Base-by-base conservation (phyloP, 2,329 filamentous ascomycete species). In the Nemania sp. region DNA sequence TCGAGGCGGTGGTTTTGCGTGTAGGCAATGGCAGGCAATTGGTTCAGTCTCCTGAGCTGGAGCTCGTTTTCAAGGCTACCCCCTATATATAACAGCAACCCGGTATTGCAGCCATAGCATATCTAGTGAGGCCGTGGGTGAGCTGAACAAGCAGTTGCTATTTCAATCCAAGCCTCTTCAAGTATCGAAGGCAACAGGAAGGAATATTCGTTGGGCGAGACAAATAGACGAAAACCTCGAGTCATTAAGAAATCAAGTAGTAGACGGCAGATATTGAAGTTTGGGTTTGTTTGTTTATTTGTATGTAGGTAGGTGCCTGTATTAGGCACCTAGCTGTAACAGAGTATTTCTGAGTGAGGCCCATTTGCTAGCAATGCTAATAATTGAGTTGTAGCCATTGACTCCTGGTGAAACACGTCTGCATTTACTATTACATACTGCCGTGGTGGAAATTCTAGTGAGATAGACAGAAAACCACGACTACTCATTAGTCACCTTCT, bases 401-500 rank as follows among this genome's bases (percentile, higher is more conserved):
- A 34, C 34, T 21, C 21, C n/a, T 17, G 11, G 25, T 48, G 29
- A 15, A 25, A 17, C 25, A 32, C 15, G 47, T 25, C 20, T 35
- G 50, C 34, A 39, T 47, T 46, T 42, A 18, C 12, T 47, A 18
- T 12, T 50, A 51, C 39, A 54, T 46, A 45, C 35, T n/a, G 35
- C 39, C 35, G 39, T 15, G 39, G 37, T 40, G 42, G 35, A 57
- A 18, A 62, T 37, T 17, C 59, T 59, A 54, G 35, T 4, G 25
- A 29, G 25, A 7, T 3, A 29, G 25, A 29, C 4, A 61, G 34
- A 45, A n/a, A 49, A 32, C 12, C 53, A 62, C 48, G 52, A 59
- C 48, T 49, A 17, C 52, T 17, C 37, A 57, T 63, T 65, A 65
- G 59, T 55, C 54, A 52, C 52, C 56, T 56, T 62, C 48, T 59